These are phyloP conservation scores for Crithidia mellificae DNA, from an alignment of 208 protist genomes.

Conservation along the genomic window DNA sequence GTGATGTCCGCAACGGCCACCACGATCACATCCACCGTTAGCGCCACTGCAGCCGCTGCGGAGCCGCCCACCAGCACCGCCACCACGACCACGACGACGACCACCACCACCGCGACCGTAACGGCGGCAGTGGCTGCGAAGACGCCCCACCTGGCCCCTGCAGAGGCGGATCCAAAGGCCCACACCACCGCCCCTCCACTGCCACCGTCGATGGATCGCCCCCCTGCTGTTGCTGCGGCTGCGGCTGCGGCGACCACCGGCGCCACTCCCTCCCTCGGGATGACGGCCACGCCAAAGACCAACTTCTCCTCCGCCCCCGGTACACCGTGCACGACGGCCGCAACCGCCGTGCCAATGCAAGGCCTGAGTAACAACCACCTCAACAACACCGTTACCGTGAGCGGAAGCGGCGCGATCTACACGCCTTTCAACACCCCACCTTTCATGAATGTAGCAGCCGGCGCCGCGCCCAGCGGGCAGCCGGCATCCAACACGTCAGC, in stretches of 20 bases:
- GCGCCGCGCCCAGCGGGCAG: not conserved
- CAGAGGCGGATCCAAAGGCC: conserved; percentile 1
- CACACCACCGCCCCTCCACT: no score
- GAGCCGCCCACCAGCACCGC: not conserved
- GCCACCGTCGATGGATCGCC: no score
- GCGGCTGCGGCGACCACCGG: not conserved
- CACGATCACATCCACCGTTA: no score
- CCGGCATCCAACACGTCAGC: not conserved
- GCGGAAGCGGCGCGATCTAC: no score
- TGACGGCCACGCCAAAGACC: conserved; percentile 2
- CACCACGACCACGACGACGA: not conserved
- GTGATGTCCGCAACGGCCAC: no score
- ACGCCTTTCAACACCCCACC: conserved; percentile 4
- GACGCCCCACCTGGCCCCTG: not conserved
- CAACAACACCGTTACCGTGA: no score
- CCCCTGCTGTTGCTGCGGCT: not conserved
- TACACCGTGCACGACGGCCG: conserved; percentile 11
- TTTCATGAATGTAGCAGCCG: not conserved
- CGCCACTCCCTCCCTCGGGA: not conserved
- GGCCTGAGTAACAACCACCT: no score
- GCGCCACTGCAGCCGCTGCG: no score
- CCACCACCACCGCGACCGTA: not conserved
- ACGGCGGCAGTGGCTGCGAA: not conserved
- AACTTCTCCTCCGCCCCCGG: conserved; percentile 12
- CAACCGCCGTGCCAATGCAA: not conserved